Evolutionary conservation across 345 rosid genomes (phyloP), one percentile per base, ranked within the genome.

Genomic region (Arabidopsis suecica): DNA sequence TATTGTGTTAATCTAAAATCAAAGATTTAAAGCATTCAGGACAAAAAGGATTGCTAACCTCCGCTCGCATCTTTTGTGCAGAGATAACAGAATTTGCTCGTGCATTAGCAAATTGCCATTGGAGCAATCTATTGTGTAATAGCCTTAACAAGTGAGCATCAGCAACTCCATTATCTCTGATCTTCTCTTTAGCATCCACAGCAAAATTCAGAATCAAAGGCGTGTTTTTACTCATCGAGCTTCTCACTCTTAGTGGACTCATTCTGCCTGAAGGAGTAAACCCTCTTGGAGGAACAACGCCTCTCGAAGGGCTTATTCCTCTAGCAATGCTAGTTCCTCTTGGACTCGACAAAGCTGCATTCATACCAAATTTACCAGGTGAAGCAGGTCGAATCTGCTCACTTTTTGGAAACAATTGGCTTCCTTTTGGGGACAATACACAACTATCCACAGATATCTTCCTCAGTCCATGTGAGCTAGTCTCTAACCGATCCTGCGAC

Each of bases 21-120:
- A 40, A 22, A 28, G 2, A 10, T 34, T 48, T 9, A 42, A 47
- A 68, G 5, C 54, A 41, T 18, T 20, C 38, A 45, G 53, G 22
- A 40, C 7, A 5, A 32, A 67, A 54, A 61, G 38, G 22, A 49
- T 73, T 56, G 10, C 83, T 73, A 82, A 95, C 99, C 97, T 95
- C 97, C 9, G 88, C 88, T 71, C 78, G 84, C 67, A 81, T 76
- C 60, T 74, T 87, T 74, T 88, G 97, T 34, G 79, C 75, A 36
- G 85, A 81, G 42, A 86, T 36, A 63, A 90, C 77, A 58, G 80
- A 74, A 75, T 87, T 91, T 56, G 88, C 87, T 77, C 93, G 84
- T 58, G 97, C 99, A 83, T 88, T 92, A 41, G 82, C 84, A 79
- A 88, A 89, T 54, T 92, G 88, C 97, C 92, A 92, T 10, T 95